phyloP scores from a whole-genome alignment of 1,284 basidiomycete genomes.

The Boletus sp. region DNA sequence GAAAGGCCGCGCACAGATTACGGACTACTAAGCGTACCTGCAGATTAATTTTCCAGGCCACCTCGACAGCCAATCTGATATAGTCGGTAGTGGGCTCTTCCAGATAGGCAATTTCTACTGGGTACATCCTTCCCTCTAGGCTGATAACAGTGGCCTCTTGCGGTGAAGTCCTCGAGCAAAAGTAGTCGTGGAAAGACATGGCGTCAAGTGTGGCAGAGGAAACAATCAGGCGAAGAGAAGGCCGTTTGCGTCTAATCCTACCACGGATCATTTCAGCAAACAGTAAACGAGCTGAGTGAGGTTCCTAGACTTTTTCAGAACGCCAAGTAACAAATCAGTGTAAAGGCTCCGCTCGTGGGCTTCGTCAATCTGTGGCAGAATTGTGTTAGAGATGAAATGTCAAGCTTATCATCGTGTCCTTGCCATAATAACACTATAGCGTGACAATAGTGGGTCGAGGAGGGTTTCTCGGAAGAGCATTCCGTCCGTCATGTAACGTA shows the following conservation, averaged over 20 bases:
- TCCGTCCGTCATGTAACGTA: conserved; percentile 97
- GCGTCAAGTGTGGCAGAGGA: conserved; percentile 97
- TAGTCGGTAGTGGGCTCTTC: conserved; percentile 79
- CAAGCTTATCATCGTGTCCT: conserved; percentile 27
- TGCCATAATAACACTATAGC: conserved; percentile 96
- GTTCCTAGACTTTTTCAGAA: conserved; percentile 78
- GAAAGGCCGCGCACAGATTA: background rate
- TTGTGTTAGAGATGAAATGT: conserved; percentile 1
- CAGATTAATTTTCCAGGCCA: conserved; percentile 83
- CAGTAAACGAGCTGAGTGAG: background rate
- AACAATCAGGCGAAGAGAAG: conserved; percentile 85
- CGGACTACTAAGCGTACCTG: conserved; percentile 49
- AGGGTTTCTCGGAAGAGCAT: conserved; percentile 96
- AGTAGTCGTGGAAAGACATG: conserved; percentile 84
- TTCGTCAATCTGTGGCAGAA: conserved; percentile 77
- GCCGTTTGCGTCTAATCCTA: conserved; percentile 87
- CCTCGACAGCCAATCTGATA: conserved; percentile 78
- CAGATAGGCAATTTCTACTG: conserved; percentile 81
- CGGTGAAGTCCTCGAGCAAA: conserved; percentile 53
- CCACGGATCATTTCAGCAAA: conserved; percentile 17
- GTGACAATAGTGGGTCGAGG: conserved; percentile 82
- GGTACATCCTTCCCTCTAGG: conserved; percentile 90
- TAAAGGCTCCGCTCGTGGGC: conserved; percentile 95
- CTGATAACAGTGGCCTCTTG: conserved; percentile 78
- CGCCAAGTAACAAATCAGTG: conserved; percentile 90